phyloP scores from a whole-genome alignment of 164 flowering plant species.

The Sextonia rubra region DNA sequence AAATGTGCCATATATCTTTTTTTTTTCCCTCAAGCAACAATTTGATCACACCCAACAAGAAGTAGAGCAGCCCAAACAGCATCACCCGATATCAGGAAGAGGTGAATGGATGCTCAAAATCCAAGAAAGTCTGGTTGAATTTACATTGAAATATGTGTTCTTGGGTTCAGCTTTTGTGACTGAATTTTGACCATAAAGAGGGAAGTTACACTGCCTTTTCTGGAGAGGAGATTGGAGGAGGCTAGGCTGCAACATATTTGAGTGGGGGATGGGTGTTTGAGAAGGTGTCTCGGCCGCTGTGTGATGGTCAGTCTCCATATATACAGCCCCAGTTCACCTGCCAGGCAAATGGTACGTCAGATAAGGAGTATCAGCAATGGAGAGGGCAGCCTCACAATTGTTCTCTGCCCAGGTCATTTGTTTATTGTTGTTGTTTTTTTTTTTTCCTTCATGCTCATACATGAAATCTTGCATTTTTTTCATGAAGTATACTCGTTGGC shows the following conservation, averaged over 20 bases:
- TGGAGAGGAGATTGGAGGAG: constrained; percentile 28
- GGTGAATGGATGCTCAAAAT: constrained; percentile 23
- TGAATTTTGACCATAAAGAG: neutral
- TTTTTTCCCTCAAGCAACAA: constrained; percentile 23
- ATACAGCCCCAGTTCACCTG: constrained; percentile 88
- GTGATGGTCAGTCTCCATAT: constrained; percentile 78
- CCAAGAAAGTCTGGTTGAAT: neutral
- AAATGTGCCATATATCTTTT: too few species aligned
- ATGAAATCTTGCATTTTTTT: too few species aligned
- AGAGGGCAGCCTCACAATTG: constrained; percentile 90
- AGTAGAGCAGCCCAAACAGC: neutral
- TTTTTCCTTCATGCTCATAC: neutral
- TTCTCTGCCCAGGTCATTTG: constrained; percentile 53
- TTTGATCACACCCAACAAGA: constrained; percentile 8
- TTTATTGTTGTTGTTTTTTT: too few species aligned
- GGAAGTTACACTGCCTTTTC: constrained; percentile 31
- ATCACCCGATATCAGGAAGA: constrained; percentile 15
- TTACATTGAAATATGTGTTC: neutral
- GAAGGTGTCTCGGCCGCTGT: constrained; percentile 49
- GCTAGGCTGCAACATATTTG: constrained; percentile 63
- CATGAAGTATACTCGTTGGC: too few species aligned
- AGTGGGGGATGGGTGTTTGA: constrained; percentile 79
- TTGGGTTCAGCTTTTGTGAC: neutral
- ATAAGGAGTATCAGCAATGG: constrained; percentile 60
- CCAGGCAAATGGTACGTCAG: constrained; percentile 75